These are phyloP conservation scores for Xerophyta viscosa DNA, from an alignment of 106 monocot species.

Conservation along the genomic window DNA sequence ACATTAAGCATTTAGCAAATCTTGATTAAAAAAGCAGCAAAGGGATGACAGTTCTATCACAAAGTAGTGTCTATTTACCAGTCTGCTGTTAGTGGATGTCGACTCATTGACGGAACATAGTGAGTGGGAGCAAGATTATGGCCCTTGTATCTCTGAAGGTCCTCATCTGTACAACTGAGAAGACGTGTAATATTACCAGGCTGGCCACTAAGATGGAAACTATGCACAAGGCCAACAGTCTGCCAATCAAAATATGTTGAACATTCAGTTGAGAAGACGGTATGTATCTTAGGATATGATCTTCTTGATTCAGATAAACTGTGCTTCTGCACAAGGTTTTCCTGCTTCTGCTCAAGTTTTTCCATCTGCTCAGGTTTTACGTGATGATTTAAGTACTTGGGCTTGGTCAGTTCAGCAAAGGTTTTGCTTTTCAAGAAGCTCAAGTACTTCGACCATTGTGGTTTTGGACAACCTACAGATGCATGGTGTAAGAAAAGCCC, in stretches of 20 bases:
- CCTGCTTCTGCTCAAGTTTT: too few relatives aligned
- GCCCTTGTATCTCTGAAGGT: slow-evolving; percentile 65
- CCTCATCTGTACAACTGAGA: slow-evolving; percentile 85
- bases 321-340: too few relatives aligned
- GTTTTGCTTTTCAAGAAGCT: slow-evolving; percentile 84
- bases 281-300: slow-evolving; percentile 76
- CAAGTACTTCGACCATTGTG: slow-evolving; percentile 74
- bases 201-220: slow-evolving; percentile 73
- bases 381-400: slow-evolving; percentile 49
- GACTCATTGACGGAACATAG: slow-evolving; percentile 94
- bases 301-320: slow-evolving; percentile 9
- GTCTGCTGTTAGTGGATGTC: slow-evolving; percentile 91
- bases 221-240: slow-evolving; percentile 77
- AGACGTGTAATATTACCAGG: slow-evolving; percentile 95
- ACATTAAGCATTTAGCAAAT: too few relatives aligned
- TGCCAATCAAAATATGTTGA: slow-evolving; percentile 91
- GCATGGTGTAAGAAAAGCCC: slow-evolving; percentile 78
- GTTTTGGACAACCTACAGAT: slow-evolving; percentile 65
- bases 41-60: too few relatives aligned
- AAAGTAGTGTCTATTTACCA: slow-evolving; percentile 37
- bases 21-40: too few relatives aligned
- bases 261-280: slow-evolving; percentile 94
- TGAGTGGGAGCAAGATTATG: slow-evolving; percentile 97
- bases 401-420: slow-evolving; percentile 72
- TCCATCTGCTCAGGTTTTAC: slow-evolving; percentile 4